Evolutionary conservation across 2,329 filamentous ascomycete genomes (phyloP).

Genomic region (Aspergillus spinulosporus): DNA sequence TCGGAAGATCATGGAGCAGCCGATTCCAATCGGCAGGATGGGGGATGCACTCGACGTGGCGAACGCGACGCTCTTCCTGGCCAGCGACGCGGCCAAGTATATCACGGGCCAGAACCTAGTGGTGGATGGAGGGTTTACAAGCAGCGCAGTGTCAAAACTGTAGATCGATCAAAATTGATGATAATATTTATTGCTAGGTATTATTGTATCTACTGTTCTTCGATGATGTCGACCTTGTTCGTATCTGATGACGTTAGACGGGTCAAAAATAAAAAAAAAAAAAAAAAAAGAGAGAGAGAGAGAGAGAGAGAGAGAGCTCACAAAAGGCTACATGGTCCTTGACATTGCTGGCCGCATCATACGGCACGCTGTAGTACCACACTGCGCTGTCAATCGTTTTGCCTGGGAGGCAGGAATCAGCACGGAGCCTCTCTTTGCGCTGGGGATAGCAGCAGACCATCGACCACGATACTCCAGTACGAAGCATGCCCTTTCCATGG

Average conservation of each 20-base stretch:
- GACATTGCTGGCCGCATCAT: constrained; percentile 52
- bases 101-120: constrained; percentile 39
- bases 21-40: constrained; percentile 36
- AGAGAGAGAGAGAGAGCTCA: constrained; percentile 35
- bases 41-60: constrained; percentile 39
- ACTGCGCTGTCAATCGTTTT: constrained; percentile 55
- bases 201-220: constrained; percentile 1
- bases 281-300: background rate
- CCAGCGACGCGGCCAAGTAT: constrained; percentile 32
- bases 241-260: background rate
- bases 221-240: constrained; percentile 7
- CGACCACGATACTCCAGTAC: constrained; percentile 57
- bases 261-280: no score
- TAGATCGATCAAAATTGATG: background rate
- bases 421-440: background rate
- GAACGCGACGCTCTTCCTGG: constrained; percentile 35
- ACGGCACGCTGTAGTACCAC: constrained; percentile 59
- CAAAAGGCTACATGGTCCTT: constrained; percentile 61
- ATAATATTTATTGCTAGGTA: no score
- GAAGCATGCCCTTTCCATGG: constrained; percentile 60
- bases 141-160: constrained; percentile 3
- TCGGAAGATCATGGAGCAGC: constrained; percentile 25
- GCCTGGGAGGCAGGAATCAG: constrained; percentile 30
- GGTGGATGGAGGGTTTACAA: constrained; percentile 39
- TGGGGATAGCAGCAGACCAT: constrained; percentile 35